phyloP scores from a whole-genome alignment of 1,284 basidiomycete species.

The Volvariella surrecta region DNA sequence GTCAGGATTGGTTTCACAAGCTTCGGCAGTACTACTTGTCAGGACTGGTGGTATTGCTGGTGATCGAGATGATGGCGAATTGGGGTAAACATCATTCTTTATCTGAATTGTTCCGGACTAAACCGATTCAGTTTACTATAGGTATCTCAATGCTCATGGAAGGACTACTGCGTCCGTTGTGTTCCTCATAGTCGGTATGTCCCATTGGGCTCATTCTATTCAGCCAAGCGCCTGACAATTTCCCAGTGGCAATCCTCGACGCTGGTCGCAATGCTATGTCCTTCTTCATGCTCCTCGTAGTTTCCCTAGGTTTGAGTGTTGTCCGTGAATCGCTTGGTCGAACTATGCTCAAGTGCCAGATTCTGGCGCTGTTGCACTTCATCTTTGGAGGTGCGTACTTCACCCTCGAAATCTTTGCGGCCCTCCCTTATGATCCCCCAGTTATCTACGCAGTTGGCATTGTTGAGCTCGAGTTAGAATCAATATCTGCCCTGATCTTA shows the following conservation, averaged over 20 bases:
- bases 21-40: conserved; percentile 81
- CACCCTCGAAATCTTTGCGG: conserved; percentile 5
- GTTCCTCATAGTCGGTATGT: conserved; percentile 79
- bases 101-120: conserved; percentile 1
- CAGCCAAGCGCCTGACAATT: too few species aligned
- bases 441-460: conserved; percentile 90
- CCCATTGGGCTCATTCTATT: not conserved
- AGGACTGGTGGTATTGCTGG: conserved; percentile 80
- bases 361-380: conserved; percentile 80
- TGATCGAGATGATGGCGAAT: conserved; percentile 91
- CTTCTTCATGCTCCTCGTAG: conserved; percentile 92
- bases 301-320: conserved; percentile 81
- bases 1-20: conserved; percentile 3
- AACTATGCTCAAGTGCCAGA: conserved; percentile 72
- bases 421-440: conserved; percentile 20
- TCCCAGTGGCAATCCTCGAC: conserved; percentile 78
- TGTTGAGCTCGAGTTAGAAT: conserved; percentile 86
- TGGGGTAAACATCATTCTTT: conserved; percentile 45
- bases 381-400: conserved; percentile 75
- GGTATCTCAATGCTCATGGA: conserved; percentile 87
- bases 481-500: conserved; percentile 71
- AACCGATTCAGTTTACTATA: conserved; percentile 57
- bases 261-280: conserved; percentile 91
- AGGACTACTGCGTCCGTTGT: conserved; percentile 66
- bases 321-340: conserved; percentile 73